Percentiles rank a stretch among this genome's conserved stretches.
These are phyloP conservation scores for Fusarium pseudograminearum DNA, from an alignment of 2,329 filamentous ascomycete species.

Conservation along the genomic window DNA sequence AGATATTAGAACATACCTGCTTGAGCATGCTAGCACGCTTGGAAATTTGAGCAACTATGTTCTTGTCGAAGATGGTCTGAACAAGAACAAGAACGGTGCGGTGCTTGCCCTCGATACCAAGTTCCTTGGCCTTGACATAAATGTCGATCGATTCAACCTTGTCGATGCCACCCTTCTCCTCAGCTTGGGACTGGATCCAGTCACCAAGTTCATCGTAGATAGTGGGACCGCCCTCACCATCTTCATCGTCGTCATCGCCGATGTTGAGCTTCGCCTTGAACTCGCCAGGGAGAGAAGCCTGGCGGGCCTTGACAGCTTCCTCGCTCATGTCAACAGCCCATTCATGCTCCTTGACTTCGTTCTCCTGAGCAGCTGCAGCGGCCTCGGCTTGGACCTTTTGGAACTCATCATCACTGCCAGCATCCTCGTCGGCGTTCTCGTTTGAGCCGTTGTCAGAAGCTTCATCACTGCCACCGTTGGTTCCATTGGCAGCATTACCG, in stretches of 20 bases:
- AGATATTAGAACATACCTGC: slow-evolving; percentile 68
- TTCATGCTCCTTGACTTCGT: slow-evolving; percentile 82
- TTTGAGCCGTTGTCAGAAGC: slow-evolving; percentile 64
- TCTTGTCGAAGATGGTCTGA: slow-evolving; percentile 92
- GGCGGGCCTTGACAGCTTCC: slow-evolving; percentile 93
- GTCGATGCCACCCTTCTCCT: slow-evolving; percentile 78
- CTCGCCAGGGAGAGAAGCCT: slow-evolving; percentile 91
- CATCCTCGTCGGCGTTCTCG: slow-evolving; percentile 69
- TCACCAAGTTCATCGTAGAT: slow-evolving; percentile 91
- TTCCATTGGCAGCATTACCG: slow-evolving; percentile 62
- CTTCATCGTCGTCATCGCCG: slow-evolving; percentile 83
- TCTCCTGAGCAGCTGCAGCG: slow-evolving; percentile 61
- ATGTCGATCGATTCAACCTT: slow-evolving; percentile 90
- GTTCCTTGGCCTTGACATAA: slow-evolving; percentile 95
- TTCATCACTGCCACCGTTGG: slow-evolving; percentile 67
- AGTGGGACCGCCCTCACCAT: slow-evolving; percentile 80
- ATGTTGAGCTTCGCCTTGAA: slow-evolving; percentile 92
- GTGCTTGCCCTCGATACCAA: slow-evolving; percentile 95
- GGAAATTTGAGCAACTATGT: slow-evolving; percentile 88
- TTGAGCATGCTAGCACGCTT: slow-evolving; percentile 88
- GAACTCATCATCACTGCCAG: slow-evolving; percentile 91
- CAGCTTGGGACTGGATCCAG: slow-evolving; percentile 85
- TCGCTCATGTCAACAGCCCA: slow-evolving; percentile 98
- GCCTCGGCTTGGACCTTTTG: slow-evolving; percentile 79
- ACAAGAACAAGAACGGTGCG: slow-evolving; percentile 91